Conservation (phyloP, 1,139 yeast species). For the Eremothecium sinecaudum region DNA sequence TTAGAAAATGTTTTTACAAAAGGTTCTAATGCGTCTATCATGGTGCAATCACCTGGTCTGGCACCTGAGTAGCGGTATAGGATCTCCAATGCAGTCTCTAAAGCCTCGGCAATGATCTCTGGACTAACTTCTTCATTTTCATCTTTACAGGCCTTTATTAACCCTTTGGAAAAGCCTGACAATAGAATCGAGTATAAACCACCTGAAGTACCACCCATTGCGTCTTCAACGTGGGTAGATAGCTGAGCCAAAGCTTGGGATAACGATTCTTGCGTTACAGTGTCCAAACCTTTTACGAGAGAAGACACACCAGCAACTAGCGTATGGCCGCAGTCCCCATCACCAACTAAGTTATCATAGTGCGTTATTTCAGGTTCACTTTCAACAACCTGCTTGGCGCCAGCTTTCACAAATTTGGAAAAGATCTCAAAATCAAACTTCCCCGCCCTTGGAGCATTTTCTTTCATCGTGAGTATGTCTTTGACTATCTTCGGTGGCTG, state of each 20-base stretch:
- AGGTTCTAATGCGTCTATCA: constrained; percentile 82
- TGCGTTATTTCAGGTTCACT: constrained; percentile 75
- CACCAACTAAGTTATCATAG: constrained; percentile 86
- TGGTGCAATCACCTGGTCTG: constrained; percentile 79
- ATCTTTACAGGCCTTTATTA: constrained; percentile 30
- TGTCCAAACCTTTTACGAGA: constrained; percentile 44
- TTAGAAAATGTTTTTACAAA: constrained; percentile 55
- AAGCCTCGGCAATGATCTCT: constrained; percentile 36
- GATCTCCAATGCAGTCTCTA: constrained; percentile 47
- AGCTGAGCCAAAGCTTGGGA: constrained; percentile 48
- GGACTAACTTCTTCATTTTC: constrained; percentile 31
- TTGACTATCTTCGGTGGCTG: constrained; percentile 30
- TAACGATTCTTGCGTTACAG: constrained; percentile 40
- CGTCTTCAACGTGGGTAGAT: constrained; percentile 73
- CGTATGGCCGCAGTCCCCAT: constrained; percentile 95
- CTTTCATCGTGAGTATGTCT: constrained; percentile 33
- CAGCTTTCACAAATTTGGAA: constrained; percentile 34
- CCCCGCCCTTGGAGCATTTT: constrained; percentile 36
- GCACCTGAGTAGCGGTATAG: constrained; percentile 79
- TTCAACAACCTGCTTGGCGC: constrained; percentile 42
- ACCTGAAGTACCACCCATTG: constrained; percentile 97
- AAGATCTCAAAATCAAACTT: constrained; percentile 32
- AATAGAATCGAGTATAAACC: constrained; percentile 81
- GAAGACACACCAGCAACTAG: constrained; percentile 75
- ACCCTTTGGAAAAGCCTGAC: constrained; percentile 52